phyloP scores from a whole-genome alignment of 345 rosid genomes.

The Mercurialis annua region DNA sequence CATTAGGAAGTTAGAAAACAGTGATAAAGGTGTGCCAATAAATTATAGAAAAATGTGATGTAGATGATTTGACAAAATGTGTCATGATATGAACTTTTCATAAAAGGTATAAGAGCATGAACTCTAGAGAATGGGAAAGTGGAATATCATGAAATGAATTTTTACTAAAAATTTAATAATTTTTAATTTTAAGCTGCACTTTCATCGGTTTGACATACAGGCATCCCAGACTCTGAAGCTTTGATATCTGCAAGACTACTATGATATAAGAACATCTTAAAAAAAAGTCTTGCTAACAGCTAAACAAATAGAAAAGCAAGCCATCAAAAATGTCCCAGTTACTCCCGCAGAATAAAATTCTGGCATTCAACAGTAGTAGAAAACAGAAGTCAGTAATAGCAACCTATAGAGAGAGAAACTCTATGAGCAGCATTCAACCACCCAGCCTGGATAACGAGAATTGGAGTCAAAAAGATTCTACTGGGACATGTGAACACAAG shows the following conservation, averaged over 20 bases:
- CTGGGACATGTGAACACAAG: no score
- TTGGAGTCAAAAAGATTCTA: no score
- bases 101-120: neutral
- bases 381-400: no score
- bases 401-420: no score
- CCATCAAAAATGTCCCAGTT: no score
- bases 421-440: no score
- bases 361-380: no score
- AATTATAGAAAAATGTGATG: neutral
- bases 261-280: no score
- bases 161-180: neutral
- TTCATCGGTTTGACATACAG: neutral
- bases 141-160: neutral
- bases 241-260: no score
- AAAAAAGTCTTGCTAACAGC: neutral
- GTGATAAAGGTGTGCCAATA: neutral
- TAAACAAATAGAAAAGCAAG: neutral
- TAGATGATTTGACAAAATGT: neutral
- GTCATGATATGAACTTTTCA: no score
- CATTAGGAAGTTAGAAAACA: neutral
- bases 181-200: neutral
- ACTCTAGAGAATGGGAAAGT: neutral
- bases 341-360: no score
- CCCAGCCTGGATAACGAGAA: no score
- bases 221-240: neutral